Evolutionary conservation across 176 grass and related monocot genomes (phyloP).

Genomic region (Aegilops longissima): DNA sequence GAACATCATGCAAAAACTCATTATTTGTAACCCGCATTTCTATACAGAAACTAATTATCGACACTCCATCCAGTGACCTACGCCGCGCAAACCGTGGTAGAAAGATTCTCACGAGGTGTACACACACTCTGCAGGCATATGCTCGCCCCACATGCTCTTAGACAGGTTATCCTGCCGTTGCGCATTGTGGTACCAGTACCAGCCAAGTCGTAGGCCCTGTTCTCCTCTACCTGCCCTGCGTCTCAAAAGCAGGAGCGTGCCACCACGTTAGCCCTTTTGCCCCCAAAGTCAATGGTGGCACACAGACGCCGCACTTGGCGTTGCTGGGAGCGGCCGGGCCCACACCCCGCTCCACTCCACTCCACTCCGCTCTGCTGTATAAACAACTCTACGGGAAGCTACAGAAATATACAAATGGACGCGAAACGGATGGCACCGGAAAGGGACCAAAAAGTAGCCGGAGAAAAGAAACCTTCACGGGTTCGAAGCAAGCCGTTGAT

Average conservation of each 20-base stretch:
- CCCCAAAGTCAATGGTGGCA: constrained; percentile 7
- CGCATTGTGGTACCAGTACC: background rate
- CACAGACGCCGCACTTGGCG: background rate
- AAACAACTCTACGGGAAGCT: background rate
- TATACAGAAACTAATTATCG: background rate
- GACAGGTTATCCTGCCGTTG: background rate
- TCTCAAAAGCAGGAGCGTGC: constrained; percentile 1
- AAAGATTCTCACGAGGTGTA: background rate
- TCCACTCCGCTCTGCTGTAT: background rate
- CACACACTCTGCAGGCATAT: background rate
- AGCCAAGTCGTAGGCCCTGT: background rate
- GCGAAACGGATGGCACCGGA: background rate
- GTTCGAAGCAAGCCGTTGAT: background rate
- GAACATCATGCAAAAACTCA: background rate
- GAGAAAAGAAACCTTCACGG: background rate
- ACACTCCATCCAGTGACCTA: background rate
- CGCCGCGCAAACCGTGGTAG: background rate
- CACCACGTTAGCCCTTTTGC: constrained; percentile 3
- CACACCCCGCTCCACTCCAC: background rate
- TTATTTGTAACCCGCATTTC: background rate
- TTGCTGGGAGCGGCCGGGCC: background rate
- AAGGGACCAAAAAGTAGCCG: background rate
- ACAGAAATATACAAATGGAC: constrained; percentile 2
- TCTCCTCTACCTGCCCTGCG: background rate
- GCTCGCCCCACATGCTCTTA: background rate